Base-by-base conservation (phyloP, 1,284 basidiomycete genomes). In the Apiotrichum gracile region DNA sequence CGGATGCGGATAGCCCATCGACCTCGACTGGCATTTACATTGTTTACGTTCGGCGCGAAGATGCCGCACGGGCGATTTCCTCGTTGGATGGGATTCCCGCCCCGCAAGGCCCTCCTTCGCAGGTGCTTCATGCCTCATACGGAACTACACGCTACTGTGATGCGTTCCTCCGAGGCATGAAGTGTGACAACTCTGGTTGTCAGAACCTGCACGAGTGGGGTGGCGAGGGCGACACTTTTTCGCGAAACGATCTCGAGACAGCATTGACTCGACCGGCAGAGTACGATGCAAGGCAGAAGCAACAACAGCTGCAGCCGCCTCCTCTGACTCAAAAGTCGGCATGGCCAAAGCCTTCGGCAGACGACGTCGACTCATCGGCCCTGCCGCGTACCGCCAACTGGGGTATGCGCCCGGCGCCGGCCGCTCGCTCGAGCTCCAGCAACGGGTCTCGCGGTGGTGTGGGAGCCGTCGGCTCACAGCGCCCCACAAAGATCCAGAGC, bases 101-200 rank as follows among this genome's bases (percentile, higher is more conserved):
- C 13, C 89, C 91, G 17, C 85, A 70, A 46, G 91, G 52, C 82
- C 88, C 57, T 81, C 85, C 63, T 77, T 84, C 63, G 81, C 68
- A 91, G 60, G 79, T 89, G 38, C 86, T 99, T 81, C 83, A 90
- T 57, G 94, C 93, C 13, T 94, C 90, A 69, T 87, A 92, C 74
- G 96, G 96, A 22, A 97, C 93, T 22, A 96, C 94, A 33, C 92
- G 97, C 73, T 99, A 99, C 72, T 99, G 96, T 76, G 93, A 97
- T 80, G 81, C 86, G 12, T 98, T 97, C 73, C 80, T 99, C 61
- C 88, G 93, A 46, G 86, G 90, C 22, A 81, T 84, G 43, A 83
- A 83, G 56, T 99, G 96, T 76, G 82, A 85, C 52, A 66, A 64
- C 34, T 84, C 83, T 12, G 59, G 50, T 56, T 99, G 94, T 76